These are phyloP conservation scores for Fusarium incarnatum DNA, from an alignment of 2,329 filamentous ascomycete genomes.

Conservation along the genomic window DNA sequence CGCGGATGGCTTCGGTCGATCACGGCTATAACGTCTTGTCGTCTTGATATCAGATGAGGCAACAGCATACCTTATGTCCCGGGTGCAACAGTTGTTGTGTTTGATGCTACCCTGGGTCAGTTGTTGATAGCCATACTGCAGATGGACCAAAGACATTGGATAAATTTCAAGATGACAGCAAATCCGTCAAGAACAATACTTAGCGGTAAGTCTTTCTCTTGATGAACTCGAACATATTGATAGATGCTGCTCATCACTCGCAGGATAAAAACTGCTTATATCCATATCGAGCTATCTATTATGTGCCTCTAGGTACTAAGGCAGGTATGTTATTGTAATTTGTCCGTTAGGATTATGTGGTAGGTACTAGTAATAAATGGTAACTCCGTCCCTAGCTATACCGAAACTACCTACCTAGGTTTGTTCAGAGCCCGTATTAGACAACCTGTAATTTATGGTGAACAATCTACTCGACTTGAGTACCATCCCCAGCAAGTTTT, in stretches of 20 bases:
- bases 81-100: neutral
- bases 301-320: too few species aligned
- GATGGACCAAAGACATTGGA: neutral
- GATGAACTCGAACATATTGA: neutral
- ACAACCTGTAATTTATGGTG: neutral
- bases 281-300: neutral
- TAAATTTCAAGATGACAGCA: neutral
- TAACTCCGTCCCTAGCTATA: constrained; percentile 31
- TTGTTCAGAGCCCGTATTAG: neutral
- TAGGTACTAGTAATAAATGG: constrained; percentile 21
- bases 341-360: constrained; percentile 22
- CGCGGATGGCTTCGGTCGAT: constrained; percentile 14
- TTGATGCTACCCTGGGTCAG: constrained; percentile 6
- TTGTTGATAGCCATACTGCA: neutral
- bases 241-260: neutral
- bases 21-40: constrained; percentile 3
- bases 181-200: neutral
- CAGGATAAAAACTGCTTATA: neutral
- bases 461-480: neutral
- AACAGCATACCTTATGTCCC: constrained; percentile 30
- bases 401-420: constrained; percentile 7
- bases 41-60: neutral
- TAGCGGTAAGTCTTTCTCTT: neutral
- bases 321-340: neutral
- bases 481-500: constrained; percentile 35